Evolutionary conservation across 1,139 yeast genomes (phyloP), one percentile per base, ranked within the genome.

Genomic region (Hemisphaericaspora subhashii): DNA sequence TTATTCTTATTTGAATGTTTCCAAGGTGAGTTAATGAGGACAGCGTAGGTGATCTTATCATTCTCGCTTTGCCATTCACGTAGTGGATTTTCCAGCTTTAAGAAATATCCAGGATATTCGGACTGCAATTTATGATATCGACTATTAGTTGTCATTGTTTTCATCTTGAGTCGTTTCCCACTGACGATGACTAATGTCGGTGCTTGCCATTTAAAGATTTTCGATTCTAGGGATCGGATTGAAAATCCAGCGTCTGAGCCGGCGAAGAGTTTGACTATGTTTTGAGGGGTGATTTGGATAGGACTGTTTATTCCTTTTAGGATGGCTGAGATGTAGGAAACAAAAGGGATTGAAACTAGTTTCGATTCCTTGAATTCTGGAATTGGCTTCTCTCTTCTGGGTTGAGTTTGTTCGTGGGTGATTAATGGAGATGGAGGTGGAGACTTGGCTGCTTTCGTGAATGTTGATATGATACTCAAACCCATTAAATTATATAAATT

Each of bases 141-240:
- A 43, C 70, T 72, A 47, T 77, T 77, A 20, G 68, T 58, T 2
- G 59, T 57, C 1, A 55, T 53, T 4, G 75, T 66, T 44, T 74
- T 67, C n/a, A 57, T 40, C 37, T 55, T 57, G 23, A 83, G 59
- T 31, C 81, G 54, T 48, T 69, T 74, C 0, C 97, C 98, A 4
- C 80, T 74, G 0, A 90, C 71, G 0, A 90, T 47, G 10, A 90
- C 48, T 2, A 88, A 56, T 0, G 96, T 80, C 0, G 96, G 96
- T 0, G 96, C 95, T 49, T 78, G 81, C 96, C 97, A 90, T 54
- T 88, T 87, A 65, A 87, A 83, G 0, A 84, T 86, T 49, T 84
- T 87, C 45, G 83, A 77, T 59, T 90, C 96, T 43, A 90, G 74
- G 0, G 96, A 84, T 31, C 95, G 66, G 72, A 90, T 85, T 0